Percentiles rank a stretch among this genome's conserved stretches.
Conservation (phyloP, 345 rosid species). For the Nasturtium officinale region DNA sequence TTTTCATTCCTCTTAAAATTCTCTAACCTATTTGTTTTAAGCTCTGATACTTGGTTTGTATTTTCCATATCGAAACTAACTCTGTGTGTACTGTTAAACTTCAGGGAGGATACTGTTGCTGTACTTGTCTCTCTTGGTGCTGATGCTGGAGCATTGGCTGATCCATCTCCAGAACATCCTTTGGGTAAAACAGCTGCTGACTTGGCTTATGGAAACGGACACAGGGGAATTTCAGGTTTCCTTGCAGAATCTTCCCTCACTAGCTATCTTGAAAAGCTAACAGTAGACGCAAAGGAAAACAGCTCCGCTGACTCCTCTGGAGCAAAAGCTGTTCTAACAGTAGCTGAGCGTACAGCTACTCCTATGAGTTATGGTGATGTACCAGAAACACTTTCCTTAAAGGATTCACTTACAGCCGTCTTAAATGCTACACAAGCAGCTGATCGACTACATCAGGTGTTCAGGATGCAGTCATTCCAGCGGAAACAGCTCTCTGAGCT, state of each 20-base stretch:
- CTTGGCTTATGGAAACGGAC: slow-evolving; percentile 85
- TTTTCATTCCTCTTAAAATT: not conserved
- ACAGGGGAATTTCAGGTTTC: slow-evolving; percentile 91
- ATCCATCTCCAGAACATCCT: slow-evolving; percentile 85
- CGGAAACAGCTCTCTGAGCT: slow-evolving; percentile 59
- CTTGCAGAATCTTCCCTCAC: slow-evolving; percentile 89
- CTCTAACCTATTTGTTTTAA: not conserved
- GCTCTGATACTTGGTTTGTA: slow-evolving; percentile 14
- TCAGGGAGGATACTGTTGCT: slow-evolving; percentile 83
- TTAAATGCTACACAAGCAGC: slow-evolving; percentile 94
- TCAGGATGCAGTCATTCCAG: slow-evolving; percentile 85
- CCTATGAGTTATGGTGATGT: slow-evolving; percentile 55
- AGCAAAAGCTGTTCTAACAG: slow-evolving; percentile 57
- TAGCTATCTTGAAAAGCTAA: slow-evolving; percentile 63
- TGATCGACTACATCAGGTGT: slow-evolving; percentile 75
- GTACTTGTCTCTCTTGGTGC: slow-evolving; percentile 73
- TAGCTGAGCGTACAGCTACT: slow-evolving; percentile 66
- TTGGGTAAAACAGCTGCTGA: slow-evolving; percentile 80
- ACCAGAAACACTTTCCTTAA: slow-evolving; percentile 69
- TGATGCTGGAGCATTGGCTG: slow-evolving; percentile 67
- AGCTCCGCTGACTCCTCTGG: slow-evolving; percentile 44
- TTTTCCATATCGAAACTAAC: slow-evolving; percentile 7
- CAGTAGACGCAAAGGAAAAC: slow-evolving; percentile 59
- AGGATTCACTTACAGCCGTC: slow-evolving; percentile 81
- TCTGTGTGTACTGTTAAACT: slow-evolving; percentile 27